phyloP scores from a whole-genome alignment of 805 yeast species.

The Cyberlindnera misumaiensis region DNA sequence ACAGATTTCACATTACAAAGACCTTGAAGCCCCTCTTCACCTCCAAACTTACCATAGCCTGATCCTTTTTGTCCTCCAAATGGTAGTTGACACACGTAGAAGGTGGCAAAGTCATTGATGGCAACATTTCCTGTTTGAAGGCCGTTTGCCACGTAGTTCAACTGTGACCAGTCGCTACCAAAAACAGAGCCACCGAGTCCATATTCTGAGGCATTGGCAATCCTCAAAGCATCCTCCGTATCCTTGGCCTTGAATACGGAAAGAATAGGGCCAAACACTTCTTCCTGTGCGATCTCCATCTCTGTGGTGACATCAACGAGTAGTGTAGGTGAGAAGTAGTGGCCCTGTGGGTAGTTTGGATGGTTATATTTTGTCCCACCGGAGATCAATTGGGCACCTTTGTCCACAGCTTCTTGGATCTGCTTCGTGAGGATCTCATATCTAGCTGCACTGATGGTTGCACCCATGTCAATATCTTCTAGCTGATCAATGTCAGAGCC shows the following conservation, averaged over 20 bases:
- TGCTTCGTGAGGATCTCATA: slow-evolving; percentile 61
- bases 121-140: slow-evolving; percentile 89
- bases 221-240: slow-evolving; percentile 59
- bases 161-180: slow-evolving; percentile 52
- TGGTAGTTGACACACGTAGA: slow-evolving; percentile 91
- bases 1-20: slow-evolving; percentile 82
- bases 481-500: slow-evolving; percentile 92
- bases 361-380: slow-evolving; percentile 83
- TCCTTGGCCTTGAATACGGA: slow-evolving; percentile 67
- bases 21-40: slow-evolving; percentile 93
- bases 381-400: slow-evolving; percentile 72
- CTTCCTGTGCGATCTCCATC: slow-evolving; percentile 80
- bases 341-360: slow-evolving; percentile 94
- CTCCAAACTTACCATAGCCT: slow-evolving; percentile 97
- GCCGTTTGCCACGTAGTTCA: slow-evolving; percentile 55
- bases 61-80: slow-evolving; percentile 93
- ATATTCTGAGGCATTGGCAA: slow-evolving; percentile 80
- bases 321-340: slow-evolving; percentile 86
- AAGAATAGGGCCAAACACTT: slow-evolving; percentile 91
- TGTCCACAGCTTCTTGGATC: slow-evolving; percentile 63
- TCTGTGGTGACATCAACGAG: slow-evolving; percentile 70
- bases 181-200: slow-evolving; percentile 93
- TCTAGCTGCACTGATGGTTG: slow-evolving; percentile 77
- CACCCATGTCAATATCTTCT: slow-evolving; percentile 93
- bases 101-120: slow-evolving; percentile 95